Evolutionary conservation across 805 yeast genomes (phyloP), one percentile per base, ranked within the genome.

Genomic region (Suhomyces kilbournensis): DNA sequence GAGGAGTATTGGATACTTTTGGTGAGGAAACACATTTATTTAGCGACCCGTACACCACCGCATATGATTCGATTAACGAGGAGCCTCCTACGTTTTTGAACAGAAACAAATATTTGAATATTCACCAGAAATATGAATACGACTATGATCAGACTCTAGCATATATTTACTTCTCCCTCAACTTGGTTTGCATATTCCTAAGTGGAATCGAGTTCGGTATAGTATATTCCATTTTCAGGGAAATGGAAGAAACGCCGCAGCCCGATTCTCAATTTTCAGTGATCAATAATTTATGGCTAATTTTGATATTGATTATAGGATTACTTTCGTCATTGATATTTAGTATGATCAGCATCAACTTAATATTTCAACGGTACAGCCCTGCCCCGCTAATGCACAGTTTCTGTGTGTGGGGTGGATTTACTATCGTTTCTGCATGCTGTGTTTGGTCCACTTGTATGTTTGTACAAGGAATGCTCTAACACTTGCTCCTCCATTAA

Each of bases 121-220:
- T 66, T 50, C 64, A 59, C 51, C 55, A 56, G 49, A 59, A 64
- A 43, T 67, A 71, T 52, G 66, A 67, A 53, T 47, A 54, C 7
- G 74, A 73, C 53, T 71, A 71, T 56, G 78, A 74, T 59, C 61
- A 64, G 49, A 66, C 70, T 2, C 57, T 74, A 17, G 62, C 78
- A 8, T 67, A 65, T 51, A 61, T 72, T 35, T 72, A 72, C 60
- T 69, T 73, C 54, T 60, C 71, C 23, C 68, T 72, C 44, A 65
- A 66, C 50, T 61, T 71, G 43, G 60, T 68, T n/a, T 63, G 74
- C 26, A 56, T 69, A 3, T 72, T 74, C 56, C 65, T 74, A 22
- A 65, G 74, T 5, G 75, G 77, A 7, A 65, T 74, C 17, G 74
- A 71, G 51, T 58, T 72, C 23, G 79, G 78, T 5, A 71, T 74